Conservation (phyloP, 768 basidiomycete genomes). For the Lentinus tigrinus region DNA sequence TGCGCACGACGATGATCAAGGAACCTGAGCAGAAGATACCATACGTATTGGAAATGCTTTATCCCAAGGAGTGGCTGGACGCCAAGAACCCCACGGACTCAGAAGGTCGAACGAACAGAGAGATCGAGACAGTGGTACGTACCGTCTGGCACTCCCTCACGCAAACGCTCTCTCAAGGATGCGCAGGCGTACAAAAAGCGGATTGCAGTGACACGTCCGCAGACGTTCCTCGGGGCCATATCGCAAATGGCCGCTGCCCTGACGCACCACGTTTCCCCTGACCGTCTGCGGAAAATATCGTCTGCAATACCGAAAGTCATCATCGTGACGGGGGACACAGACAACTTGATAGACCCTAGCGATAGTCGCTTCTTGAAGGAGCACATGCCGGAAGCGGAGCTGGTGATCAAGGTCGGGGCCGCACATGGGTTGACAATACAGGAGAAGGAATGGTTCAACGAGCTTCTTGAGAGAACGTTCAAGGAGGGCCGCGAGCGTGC, state of each 20-base stretch:
- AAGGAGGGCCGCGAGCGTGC: slow-evolving; percentile 42
- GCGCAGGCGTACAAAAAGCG: slow-evolving; percentile 46
- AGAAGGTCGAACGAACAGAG: slow-evolving; percentile 60
- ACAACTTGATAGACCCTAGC: slow-evolving; percentile 51
- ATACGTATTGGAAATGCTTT: slow-evolving; percentile 56
- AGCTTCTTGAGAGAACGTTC: slow-evolving; percentile 54
- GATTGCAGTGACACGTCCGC: slow-evolving; percentile 52
- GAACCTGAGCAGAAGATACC: slow-evolving; percentile 50
- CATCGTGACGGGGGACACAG: slow-evolving; percentile 68
- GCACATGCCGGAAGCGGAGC: slow-evolving; percentile 56
- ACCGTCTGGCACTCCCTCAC: neutral
- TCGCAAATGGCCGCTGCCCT: slow-evolving; percentile 73
- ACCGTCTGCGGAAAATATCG: slow-evolving; percentile 36
- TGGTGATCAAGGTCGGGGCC: slow-evolving; percentile 54
- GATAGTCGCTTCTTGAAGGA: slow-evolving; percentile 54
- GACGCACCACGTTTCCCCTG: slow-evolving; percentile 54
- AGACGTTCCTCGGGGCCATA: slow-evolving; percentile 57
- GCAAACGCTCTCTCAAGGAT: neutral
- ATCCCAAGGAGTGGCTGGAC: slow-evolving; percentile 60
- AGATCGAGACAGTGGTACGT: slow-evolving; percentile 56
- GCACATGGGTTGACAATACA: slow-evolving; percentile 67
- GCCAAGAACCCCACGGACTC: slow-evolving; percentile 50
- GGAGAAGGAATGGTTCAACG: slow-evolving; percentile 47
- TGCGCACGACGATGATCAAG: slow-evolving; percentile 29
- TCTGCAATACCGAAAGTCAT: slow-evolving; percentile 60